phyloP scores from a whole-genome alignment of 139 green algal genomes.

The Micromonas pusilla region DNA sequence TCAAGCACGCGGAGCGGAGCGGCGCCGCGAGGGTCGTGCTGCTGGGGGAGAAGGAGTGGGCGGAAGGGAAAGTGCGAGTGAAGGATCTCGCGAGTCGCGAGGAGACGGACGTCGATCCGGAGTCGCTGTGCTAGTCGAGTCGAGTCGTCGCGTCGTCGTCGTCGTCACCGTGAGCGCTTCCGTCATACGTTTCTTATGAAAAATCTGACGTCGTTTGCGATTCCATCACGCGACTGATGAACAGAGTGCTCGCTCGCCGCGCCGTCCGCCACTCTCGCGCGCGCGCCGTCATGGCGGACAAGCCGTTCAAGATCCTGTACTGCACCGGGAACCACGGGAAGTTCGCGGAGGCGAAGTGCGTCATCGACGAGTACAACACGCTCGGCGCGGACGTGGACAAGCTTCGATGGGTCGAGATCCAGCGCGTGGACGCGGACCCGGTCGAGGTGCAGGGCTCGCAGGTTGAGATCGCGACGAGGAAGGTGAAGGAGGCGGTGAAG shows the following conservation, averaged over 20 bases:
- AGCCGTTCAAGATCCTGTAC: neutral
- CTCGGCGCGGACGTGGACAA: neutral
- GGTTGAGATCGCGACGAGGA: neutral
- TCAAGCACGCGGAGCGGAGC: conserved; percentile 45
- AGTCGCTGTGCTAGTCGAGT: conserved; percentile 44
- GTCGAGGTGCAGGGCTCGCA: neutral
- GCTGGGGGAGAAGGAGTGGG: conserved; percentile 74
- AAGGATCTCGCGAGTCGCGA: conserved; percentile 68
- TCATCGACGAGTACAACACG: neutral
- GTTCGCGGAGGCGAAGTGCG: neutral
- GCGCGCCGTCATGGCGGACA: no score
- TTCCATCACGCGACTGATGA: no score
- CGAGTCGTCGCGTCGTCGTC: no score
- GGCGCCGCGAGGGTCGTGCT: conserved; percentile 64
- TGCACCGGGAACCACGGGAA: neutral
- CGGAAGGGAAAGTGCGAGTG: conserved; percentile 61
- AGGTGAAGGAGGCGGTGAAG: neutral
- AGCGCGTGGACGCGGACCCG: neutral
- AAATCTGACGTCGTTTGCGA: no score
- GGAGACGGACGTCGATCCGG: conserved; percentile 66
- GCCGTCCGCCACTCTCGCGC: no score
- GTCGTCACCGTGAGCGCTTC: no score
- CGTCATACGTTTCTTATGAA: no score
- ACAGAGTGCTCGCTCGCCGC: no score
- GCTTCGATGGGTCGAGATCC: neutral